Base-by-base conservation (phyloP, 345 rosid species). In the Eucalyptus curtisii region DNA sequence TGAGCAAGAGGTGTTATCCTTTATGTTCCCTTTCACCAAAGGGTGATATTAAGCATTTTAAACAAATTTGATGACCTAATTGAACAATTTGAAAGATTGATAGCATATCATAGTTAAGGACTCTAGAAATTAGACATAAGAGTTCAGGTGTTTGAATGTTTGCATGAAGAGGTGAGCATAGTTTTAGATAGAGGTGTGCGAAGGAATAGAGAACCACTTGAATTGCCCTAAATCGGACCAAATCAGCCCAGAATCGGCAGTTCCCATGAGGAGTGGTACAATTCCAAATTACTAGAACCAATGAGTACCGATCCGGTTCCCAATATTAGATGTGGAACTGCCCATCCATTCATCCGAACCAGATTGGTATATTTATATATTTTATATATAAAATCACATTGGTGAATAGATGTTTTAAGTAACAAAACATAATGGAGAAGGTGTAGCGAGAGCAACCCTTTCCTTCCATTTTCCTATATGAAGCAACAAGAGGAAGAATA, bases 161-260 rank as follows among this genome's bases (percentile, higher is more conserved):
- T 52, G 24, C 57, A 52, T 52, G 57, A 19, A 52, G 57, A 52
- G 57, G 57, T 52, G 25, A 52, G 10, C 57, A 52, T 19, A 52
- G 57, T 52, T 52, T 52, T 52, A 52, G 24, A 52, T 55, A 55
- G 1, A 24, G 3, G 30, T 24, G 61, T 55, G 30, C 13, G 2
- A 55, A 55, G 12, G 3, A 20, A 24, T 1, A 2, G 13, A 10
- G 61, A 55, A 55, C 30, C 1, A 0, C 6, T 24, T 24, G 13
- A 24, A 55, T 24, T 55, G 13, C 25, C 57, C 0, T 3, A 52
- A 24, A 55, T 0, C 2, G 1, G 5, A 55, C 61, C 30, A 55
- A 4, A 55, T 27, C 1, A 24, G 1, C 27, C 30, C 1, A 22
- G 1, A 55, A 22, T 9, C 1, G 6, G 13, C 3, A 3, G 2